Base-by-base conservation (phyloP, 139 green algal species). In the Spirogloea muscicola region DNA sequence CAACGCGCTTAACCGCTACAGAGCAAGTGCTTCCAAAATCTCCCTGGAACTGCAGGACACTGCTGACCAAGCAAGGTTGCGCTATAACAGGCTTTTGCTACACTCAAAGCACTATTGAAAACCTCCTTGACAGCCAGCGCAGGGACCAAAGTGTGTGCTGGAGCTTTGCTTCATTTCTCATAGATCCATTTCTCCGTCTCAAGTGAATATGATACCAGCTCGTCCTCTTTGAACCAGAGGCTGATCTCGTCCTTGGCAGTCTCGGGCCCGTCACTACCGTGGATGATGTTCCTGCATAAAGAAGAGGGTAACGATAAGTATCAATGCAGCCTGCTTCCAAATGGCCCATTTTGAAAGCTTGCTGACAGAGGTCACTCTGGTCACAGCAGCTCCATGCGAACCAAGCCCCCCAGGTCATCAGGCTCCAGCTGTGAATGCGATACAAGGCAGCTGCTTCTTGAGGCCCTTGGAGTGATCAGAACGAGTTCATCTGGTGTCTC, bases 161-260 rank as follows among this genome's bases (percentile, higher is more conserved):
- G n/a, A n/a, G n/a, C n/a, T n/a, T n/a, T n/a, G n/a, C n/a, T n/a
- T n/a, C n/a, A 64, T 49, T 10, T 36, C 46, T 72, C 62, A 9
- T 59, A 72, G n/a, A 72, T 7, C 62, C 62, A 72, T 41, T 72
- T 72, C 9, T 72, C n/a, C 3, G 18, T 62, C 21, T 72, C 62
- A 62, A 72, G 62, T 29, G 25, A 34, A 18, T 72, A 72, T 38
- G 3, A 36, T 16, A 72, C 27, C 16, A 72, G 7, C 40, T 72
- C 62, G 38, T 72, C 62, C 6, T 38, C 40, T 33, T 72, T 72
- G 86, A 98, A 98, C 94, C 94, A 98, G n/a, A 98, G 83, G 13
- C 71, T 88, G 62, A 98, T 94, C 86, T 99, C 94, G 59, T 91
- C 89, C 74, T 96, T 71, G 40, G 89, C 94, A 74, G 85, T 95